phyloP scores from a whole-genome alignment of 2,329 filamentous ascomycete genomes.

The Exophiala xenobiotica region DNA sequence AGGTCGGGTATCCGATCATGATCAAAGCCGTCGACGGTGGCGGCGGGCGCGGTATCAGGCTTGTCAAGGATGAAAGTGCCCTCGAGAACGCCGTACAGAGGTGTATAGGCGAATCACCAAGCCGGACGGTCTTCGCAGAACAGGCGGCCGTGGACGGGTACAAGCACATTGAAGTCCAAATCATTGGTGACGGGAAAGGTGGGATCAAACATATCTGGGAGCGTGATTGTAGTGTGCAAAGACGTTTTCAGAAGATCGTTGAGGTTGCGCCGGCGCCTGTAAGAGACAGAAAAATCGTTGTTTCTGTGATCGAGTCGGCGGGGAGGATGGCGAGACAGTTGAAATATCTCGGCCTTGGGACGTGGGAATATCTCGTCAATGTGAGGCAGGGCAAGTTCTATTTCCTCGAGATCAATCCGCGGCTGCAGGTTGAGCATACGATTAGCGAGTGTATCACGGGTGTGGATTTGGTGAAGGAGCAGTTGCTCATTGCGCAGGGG shows the following conservation, averaged over 20 bases:
- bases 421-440: conserved; percentile 63
- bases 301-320: conserved; percentile 54
- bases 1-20: conserved; percentile 57
- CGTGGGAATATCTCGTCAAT: conserved; percentile 64
- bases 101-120: conserved; percentile 59
- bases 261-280: conserved; percentile 58
- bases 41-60: conserved; percentile 60
- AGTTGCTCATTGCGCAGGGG: conserved; percentile 57
- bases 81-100: conserved; percentile 50
- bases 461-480: conserved; percentile 56
- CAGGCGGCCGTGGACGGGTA: conserved; percentile 63
- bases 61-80: conserved; percentile 47
- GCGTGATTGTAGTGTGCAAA: conserved; percentile 60
- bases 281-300: conserved; percentile 47
- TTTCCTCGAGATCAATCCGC: conserved; percentile 62
- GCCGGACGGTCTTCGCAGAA: conserved; percentile 58
- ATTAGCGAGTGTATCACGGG: conserved; percentile 58
- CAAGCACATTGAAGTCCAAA: conserved; percentile 62
- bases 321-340: conserved; percentile 52
- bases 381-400: conserved; percentile 51
- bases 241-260: conserved; percentile 62
- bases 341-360: conserved; percentile 59
- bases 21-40: conserved; percentile 66
- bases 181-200: conserved; percentile 57
- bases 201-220: conserved; percentile 59